Evolutionary conservation across 2,329 filamentous ascomycete genomes (phyloP), one percentile per base, ranked within the genome.

Genomic region (Aspergillus sp.): DNA sequence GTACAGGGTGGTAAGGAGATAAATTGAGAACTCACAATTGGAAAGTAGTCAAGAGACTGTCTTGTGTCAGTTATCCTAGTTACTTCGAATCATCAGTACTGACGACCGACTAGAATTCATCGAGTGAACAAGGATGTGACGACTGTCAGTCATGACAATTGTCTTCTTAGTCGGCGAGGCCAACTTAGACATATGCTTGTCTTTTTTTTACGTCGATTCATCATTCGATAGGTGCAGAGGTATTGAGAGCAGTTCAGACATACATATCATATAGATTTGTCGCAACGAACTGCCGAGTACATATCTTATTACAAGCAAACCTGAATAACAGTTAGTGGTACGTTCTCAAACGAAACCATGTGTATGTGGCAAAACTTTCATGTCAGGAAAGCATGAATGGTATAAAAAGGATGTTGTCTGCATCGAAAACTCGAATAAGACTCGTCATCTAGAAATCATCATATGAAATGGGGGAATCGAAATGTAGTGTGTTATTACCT

Each of bases 101-200:
- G 54, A 62, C 27, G 60, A 63, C 58, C 64, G 58, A 56, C 56
- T 59, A 57, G 51, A 56, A 48, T 59, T 59, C 54, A 55, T 45
- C 59, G 51, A 50, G 47, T 63, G 49, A 53, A 58, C 48, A 57
- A 31, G 57, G 61, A 57, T 60, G 48, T 71, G 52, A 57, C 55
- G 72, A 72, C 69, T 69, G 73, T 79, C 77, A 81, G 80, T 74
- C 69, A 74, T 70, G 75, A 79, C 82, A 76, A 73, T 72, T 79
- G 65, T 84, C 82, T 79, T 84, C 82, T 79, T 77, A 56, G 70
- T 69, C 70, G 68, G 69, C 70, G 65, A 70, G 69, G 69, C 68
- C 66, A 65, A 86, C 91, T 96, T 88, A 84, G 91, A 96, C 91
- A 96, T 96, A 96, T 96, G 91, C 91, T 96, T 96, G 91, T 96